phyloP scores from a whole-genome alignment of 164 flowering plant species.

The Magnolia sinica region DNA sequence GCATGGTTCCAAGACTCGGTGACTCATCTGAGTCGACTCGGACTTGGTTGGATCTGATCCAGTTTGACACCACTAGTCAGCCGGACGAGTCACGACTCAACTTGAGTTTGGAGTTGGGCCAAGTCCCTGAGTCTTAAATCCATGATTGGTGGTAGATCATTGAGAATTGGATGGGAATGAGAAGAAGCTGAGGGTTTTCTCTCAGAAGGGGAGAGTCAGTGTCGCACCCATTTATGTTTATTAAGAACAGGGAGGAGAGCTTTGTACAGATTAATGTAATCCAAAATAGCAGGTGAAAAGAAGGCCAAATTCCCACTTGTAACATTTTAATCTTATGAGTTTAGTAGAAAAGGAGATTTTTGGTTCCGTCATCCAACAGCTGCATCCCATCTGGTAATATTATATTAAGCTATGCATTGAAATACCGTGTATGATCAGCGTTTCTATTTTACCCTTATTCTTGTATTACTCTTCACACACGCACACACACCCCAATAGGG shows the following conservation, averaged over 20 bases:
- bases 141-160: too few species aligned
- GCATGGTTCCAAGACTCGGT: constrained; percentile 30
- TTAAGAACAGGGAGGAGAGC: constrained; percentile 7
- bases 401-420: background rate
- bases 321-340: constrained; percentile 9
- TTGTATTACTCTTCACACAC: too few species aligned
- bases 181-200: background rate
- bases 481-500: too few species aligned
- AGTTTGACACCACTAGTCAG: too few species aligned
- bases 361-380: background rate
- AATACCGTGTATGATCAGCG: too few species aligned
- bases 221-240: constrained; percentile 16
- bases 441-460: background rate
- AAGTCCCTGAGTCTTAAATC: too few species aligned
- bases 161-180: background rate
- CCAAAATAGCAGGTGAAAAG: constrained; percentile 12
- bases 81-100: too few species aligned
- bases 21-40: too few species aligned
- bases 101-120: too few species aligned
- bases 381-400: background rate
- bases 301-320: constrained; percentile 10
- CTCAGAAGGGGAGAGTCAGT: background rate
- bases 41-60: too few species aligned
- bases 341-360: constrained; percentile 6
- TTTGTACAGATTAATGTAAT: constrained; percentile 33